A percentile compares a stretch with the other conserved stretches of the same genome.
Evolutionary conservation across 2,329 filamentous ascomycete genomes (phyloP).

Genomic region (Purpureocillium lavendulum): DNA sequence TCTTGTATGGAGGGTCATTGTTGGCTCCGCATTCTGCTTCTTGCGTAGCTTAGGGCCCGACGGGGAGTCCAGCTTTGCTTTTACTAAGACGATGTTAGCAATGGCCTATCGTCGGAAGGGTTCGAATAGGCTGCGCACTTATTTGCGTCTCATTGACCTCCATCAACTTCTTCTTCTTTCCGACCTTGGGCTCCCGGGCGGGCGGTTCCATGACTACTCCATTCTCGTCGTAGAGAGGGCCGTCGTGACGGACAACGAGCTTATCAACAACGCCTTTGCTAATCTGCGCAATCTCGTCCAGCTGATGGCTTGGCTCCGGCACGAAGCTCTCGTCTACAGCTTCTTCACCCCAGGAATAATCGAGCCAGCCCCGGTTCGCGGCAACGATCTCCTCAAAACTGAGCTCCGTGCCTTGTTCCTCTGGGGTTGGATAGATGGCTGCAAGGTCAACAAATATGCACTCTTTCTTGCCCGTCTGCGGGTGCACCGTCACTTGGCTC

Average conservation of each 20-base stretch:
- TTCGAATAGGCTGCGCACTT: conserved; percentile 45
- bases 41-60: conserved; percentile 76
- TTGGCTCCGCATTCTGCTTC: conserved; percentile 71
- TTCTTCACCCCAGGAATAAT: conserved; percentile 46
- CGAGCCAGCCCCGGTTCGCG: conserved; percentile 60
- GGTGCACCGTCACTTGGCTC: conserved; percentile 75
- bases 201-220: conserved; percentile 38
- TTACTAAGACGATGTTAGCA: conserved; percentile 52
- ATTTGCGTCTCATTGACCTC: conserved; percentile 91
- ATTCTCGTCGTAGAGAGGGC: conserved; percentile 48
- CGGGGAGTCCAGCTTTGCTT: conserved; percentile 87
- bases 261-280: conserved; percentile 24
- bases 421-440: conserved; percentile 71
- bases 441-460: conserved; percentile 82
- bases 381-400: conserved; percentile 92
- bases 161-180: conserved; percentile 69
- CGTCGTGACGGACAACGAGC: conserved; percentile 34
- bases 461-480: conserved; percentile 74
- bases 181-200: conserved; percentile 32
- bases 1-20: conserved; percentile 93
- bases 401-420: conserved; percentile 63
- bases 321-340: conserved; percentile 23
- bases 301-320: conserved; percentile 14
- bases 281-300: conserved; percentile 22
- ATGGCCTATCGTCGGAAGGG: not conserved